Conservation (phyloP, 352 stramenopile species). For the Globisporangium acanthophoron region DNA sequence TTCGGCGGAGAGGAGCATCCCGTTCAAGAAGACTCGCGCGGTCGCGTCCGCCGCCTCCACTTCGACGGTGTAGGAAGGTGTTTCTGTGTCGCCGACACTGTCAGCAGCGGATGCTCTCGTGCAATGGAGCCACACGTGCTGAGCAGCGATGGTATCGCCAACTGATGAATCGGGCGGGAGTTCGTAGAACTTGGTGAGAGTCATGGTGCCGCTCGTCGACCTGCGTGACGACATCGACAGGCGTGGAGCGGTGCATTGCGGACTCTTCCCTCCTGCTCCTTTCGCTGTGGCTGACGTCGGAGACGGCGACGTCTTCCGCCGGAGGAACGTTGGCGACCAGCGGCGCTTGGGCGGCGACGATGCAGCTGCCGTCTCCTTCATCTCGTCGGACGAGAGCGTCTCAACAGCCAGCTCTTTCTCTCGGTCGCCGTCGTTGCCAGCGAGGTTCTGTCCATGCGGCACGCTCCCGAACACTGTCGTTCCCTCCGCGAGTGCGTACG, state of each 20-base stretch:
- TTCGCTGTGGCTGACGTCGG: background rate
- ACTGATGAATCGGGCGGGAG: constrained; percentile 12
- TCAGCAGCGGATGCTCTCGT: background rate
- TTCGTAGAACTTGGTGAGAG: constrained; percentile 15
- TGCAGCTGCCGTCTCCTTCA: constrained; percentile 3
- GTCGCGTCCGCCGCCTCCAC: constrained; percentile 28
- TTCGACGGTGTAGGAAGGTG: constrained; percentile 16
- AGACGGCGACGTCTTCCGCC: constrained; percentile 19
- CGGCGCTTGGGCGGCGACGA: constrained; percentile 20
- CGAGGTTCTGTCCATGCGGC: constrained; percentile 11
- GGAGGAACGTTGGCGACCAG: constrained; percentile 37
- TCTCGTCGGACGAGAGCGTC: background rate
- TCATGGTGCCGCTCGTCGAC: background rate
- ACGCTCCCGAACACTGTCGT: constrained; percentile 38
- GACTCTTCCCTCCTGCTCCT: background rate
- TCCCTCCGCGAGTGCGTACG: constrained; percentile 38
- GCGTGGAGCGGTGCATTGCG: background rate
- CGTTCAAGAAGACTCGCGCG: constrained; percentile 39
- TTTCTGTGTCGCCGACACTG: background rate
- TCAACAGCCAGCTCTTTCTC: constrained; percentile 1
- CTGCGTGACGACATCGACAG: background rate
- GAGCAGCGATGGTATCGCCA: constrained; percentile 16
- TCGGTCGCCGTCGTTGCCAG: constrained; percentile 12
- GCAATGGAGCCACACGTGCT: constrained; percentile 28
- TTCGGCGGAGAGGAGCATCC: constrained; percentile 14